Evolutionary conservation across 257 asterid genomes (phyloP), one percentile per base, ranked within the genome.

Genomic region (Solanum gandarillasii): DNA sequence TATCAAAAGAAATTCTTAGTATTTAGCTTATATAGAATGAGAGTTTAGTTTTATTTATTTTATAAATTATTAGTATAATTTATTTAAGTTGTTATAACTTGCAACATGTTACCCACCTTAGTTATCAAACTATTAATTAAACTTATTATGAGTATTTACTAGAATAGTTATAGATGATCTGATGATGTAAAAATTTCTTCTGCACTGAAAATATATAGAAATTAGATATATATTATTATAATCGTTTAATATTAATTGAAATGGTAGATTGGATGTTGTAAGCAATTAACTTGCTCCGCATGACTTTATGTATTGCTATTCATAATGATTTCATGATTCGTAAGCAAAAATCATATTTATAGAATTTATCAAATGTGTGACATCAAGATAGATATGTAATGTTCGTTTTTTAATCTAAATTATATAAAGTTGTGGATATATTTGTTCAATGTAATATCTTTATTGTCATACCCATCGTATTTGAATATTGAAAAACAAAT

Each of bases 131-230:
- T 23, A 60, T 60, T 60, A 60, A 60, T 60, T 60, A 3, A 60
- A 23, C 70, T 60, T 60, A 60, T n/a, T 60, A 23, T 1, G 3
- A 60, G 29, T 60, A 60, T 60, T 60, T 60, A 62, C 70, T 55
- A 20, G 25, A 55, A 20, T 52, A 52, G 9, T 52, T 18, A 55
- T 2, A 55, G 0, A 20, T 0, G 65, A 55, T 1, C 4, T 20
- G 25, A 20, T 55, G 10, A 55, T 55, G 1, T 55, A 20, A 20
- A 55, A 55, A 55, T 7, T 20, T 20, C 5, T 55, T 55, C 0
- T 3, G 0, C 2, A 62, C 1, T 0, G 12, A 23, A 1, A 41
- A 20, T 7, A 13, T 1, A 25, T n/a, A 12, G 0, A 78, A 7
- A 32, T 78, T 78, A 12, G 4, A 39, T 4, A 25, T 20, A n/a